These are phyloP conservation scores for Arctium lappa DNA, from an alignment of 129 eudicot genomes.

Conservation along the genomic window DNA sequence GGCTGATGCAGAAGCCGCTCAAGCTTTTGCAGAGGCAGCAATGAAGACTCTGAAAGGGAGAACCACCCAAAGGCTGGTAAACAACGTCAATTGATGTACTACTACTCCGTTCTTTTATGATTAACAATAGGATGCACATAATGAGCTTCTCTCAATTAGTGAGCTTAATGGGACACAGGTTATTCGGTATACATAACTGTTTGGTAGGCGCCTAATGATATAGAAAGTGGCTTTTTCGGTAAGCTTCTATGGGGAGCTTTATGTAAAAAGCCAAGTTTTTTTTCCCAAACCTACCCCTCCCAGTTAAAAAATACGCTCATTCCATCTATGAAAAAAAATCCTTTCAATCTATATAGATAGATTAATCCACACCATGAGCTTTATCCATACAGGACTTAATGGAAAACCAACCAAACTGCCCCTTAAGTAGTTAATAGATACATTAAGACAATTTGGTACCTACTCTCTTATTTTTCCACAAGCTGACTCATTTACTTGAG, in stretches of 20 bases:
- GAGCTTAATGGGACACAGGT: not conserved
- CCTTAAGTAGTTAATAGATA: too few species aligned
- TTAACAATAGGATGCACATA: not conserved
- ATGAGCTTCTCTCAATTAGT: not conserved
- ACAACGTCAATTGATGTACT: not conserved
- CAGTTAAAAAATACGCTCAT: too few species aligned
- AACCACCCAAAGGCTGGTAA: constrained; percentile 63
- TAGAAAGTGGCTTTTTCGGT: not conserved
- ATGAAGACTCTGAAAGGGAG: constrained; percentile 79
- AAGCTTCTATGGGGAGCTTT: not conserved
- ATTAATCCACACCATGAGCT: too few species aligned
- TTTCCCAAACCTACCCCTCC: too few species aligned
- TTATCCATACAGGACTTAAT: too few species aligned
- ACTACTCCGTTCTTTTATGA: not conserved
- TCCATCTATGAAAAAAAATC: too few species aligned
- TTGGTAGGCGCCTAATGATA: not conserved
- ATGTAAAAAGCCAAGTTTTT: too few species aligned
- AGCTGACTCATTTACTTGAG: too few species aligned
- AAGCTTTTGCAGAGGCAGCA: constrained; percentile 96
- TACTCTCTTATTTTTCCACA: too few species aligned
- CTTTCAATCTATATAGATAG: too few species aligned
- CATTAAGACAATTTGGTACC: too few species aligned
- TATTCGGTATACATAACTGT: not conserved
- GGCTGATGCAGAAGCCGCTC: constrained; percentile 96
- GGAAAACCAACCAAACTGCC: too few species aligned